Evolutionary conservation across 2,329 filamentous ascomycete genomes (phyloP), one percentile per base, ranked within the genome.

Genomic region (Cladosporium sp.): DNA sequence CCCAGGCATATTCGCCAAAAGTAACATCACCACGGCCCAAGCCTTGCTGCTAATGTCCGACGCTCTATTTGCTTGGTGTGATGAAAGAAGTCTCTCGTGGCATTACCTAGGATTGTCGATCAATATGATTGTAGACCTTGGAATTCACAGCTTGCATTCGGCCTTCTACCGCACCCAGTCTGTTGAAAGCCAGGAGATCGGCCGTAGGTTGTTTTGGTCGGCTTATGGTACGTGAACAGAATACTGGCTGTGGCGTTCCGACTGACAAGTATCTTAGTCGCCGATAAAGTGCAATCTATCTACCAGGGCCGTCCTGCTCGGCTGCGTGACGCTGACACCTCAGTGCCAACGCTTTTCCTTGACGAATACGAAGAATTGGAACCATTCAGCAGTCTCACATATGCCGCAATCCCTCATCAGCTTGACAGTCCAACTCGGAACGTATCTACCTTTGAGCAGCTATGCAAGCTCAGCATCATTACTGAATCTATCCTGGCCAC

Each of bases 51-150:
- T 78, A 0, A 76, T 80, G 70, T 72, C 72, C 0, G 74, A 72
- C 38, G 73, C 75, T 0, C 59, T 79, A 0, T 78, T 79, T 53
- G 69, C 77, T 0, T 62, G 73, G 2, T 69, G 73, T n/a, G 73
- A 75, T 43, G 72, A 79, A 55, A 65, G 72, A 25, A 78, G 75
- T 51, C 70, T 71, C 5, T 74, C 78, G 2, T 83, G 79, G 79
- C 56, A 81, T 4, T 82, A 82, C 52, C 72, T 76, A 45, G 79
- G 78, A 1, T 71, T 78, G 54, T 78, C 79, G 0, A 78, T 80
- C 51, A 70, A 77, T 8, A 75, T 82, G 64, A 65, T 81, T 20
- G 72, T 75, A 43, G 79, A 82, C 56, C 59, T 82, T 4, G 73
- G 77, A 0, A 33, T 43, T 4, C 41, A 43, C 12, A 36, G 27